Base-by-base conservation (phyloP, 495 filamentous ascomycete species). In the Schizothecium vesticola region DNA sequence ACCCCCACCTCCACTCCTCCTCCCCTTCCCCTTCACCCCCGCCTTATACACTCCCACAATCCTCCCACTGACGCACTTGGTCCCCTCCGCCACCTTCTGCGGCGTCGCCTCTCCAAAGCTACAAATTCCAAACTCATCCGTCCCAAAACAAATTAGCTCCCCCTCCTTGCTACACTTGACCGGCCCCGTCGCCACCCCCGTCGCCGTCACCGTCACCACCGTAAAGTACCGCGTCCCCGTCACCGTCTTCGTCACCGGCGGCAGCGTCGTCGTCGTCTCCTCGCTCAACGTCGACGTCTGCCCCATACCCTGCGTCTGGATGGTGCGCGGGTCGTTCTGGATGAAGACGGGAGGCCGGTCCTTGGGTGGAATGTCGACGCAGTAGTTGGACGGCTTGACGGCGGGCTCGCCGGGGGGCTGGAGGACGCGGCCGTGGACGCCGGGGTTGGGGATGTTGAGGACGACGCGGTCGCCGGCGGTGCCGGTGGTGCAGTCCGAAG, bases 381-480 rank as follows among this genome's bases (percentile, higher is more conserved):
- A 67, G 59, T 67, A 67, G 36, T 61, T 56, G 3, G 29, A 16
- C 2, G 65, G 58, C 24, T 51, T 67, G 22, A 21, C 10, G 2
- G 58, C 24, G 2, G 67, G 63, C 3, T 69, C 60, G 16, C 28
- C 16, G 19, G 71, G 71, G 13, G 7, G 1, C 24, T 70, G 57
- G 25, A 75, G 59, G 59, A 73, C 55, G 19, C 70, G 64, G 10
- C 72, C 72, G 21, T 69, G 67, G 8, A 64, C 16, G 13, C 77
- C 72, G 0, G 75, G 72, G 26, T 71, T 70, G 19, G 75, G 72
- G 25, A 74, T 70, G 56, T 75, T 74, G 64, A 75, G 26, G 0
- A 72, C 64, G 1, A 69, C 70, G 19, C 72, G 64, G n/a, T 71
- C 29, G 13, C 70, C 72, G 4, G 28, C n/a, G 11, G 59, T 64